phyloP scores from a whole-genome alignment of 139 green algal genomes.

The Yamagishiella unicocca region DNA sequence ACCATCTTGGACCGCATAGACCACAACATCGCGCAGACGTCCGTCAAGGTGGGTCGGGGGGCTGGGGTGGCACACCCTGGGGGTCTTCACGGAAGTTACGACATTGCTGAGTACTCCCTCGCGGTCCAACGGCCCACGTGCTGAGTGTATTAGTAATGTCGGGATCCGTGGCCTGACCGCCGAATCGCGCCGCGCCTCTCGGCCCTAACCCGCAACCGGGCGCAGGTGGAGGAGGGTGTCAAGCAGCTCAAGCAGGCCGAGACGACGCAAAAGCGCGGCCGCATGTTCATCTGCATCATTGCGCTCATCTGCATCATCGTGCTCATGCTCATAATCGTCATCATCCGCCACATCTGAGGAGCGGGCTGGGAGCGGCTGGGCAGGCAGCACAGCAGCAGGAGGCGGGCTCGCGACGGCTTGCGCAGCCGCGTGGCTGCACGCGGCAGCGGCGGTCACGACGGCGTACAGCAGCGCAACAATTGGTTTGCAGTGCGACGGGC shows the following conservation, averaged over 20 bases:
- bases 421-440: too few relatives aligned
- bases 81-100: too few relatives aligned
- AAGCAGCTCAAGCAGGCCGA: constrained; percentile 92
- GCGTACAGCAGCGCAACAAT: too few relatives aligned
- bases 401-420: neutral
- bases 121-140: too few relatives aligned
- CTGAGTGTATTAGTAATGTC: too few relatives aligned
- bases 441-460: too few relatives aligned
- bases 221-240: constrained; percentile 87
- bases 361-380: too few relatives aligned
- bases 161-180: too few relatives aligned
- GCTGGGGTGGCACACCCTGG: neutral
- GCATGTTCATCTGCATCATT: constrained; percentile 93
- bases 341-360: constrained; percentile 58
- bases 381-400: neutral
- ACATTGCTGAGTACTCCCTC: too few relatives aligned
- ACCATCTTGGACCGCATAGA: constrained; percentile 94
- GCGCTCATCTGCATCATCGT: constrained; percentile 86
- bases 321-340: constrained; percentile 91
- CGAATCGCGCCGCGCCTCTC: neutral
- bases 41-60: constrained; percentile 53
- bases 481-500: too few relatives aligned
- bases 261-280: constrained; percentile 86
- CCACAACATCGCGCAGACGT: constrained; percentile 61
- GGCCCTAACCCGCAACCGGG: neutral